These are phyloP conservation scores for Asterella californica DNA, from an alignment of 225 moss, liverwort and hornwort genomes.

Conservation along the genomic window DNA sequence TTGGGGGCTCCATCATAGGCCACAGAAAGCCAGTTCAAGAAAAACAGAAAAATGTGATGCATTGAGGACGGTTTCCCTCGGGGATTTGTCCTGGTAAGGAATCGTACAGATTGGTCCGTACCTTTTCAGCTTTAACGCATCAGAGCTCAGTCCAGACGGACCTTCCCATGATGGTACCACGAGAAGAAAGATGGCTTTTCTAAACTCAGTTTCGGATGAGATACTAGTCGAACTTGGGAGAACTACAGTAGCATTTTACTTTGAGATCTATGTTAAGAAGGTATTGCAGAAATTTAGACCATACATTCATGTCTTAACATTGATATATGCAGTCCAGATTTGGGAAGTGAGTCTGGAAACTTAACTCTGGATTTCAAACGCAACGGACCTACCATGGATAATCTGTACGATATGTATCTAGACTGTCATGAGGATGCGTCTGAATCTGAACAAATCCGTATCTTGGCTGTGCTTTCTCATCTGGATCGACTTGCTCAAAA, in stretches of 20 bases:
- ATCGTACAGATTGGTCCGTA: neutral
- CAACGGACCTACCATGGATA: no score
- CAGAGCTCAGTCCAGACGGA: neutral
- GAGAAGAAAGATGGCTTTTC: neutral
- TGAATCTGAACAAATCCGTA: no score
- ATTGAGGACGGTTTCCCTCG: neutral
- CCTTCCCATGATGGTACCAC: neutral
- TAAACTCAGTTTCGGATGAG: neutral
- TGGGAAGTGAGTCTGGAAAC: no score
- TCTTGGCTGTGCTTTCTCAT: no score
- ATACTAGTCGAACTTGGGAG: neutral
- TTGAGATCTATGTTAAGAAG: no score
- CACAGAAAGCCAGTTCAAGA: neutral
- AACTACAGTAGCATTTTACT: neutral
- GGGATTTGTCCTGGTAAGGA: neutral
- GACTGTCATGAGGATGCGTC: no score
- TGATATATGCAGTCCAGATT: no score
- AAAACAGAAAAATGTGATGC: neutral
- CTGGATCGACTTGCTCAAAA: no score
- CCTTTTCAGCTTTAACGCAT: neutral
- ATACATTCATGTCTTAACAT: no score
- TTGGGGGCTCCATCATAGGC: constrained; percentile 62
- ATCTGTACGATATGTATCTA: no score
- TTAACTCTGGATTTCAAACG: no score
- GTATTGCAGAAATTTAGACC: no score